Percentiles rank a stretch among this genome's conserved stretches.
These are phyloP conservation scores for Linum usitatissimum DNA, from an alignment of 345 rosid genomes.

Conservation along the genomic window DNA sequence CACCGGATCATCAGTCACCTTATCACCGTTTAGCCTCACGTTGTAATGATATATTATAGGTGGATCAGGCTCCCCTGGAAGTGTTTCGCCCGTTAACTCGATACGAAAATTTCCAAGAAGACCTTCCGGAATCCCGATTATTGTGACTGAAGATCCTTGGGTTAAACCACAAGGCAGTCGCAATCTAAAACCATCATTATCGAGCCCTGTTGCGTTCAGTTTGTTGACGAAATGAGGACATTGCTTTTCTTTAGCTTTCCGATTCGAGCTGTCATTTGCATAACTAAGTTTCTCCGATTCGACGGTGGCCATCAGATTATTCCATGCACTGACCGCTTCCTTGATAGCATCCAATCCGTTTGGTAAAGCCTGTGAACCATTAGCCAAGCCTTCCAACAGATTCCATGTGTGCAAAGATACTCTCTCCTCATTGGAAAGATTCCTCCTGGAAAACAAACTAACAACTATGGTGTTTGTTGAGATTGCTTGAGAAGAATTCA, in stretches of 20 bases:
- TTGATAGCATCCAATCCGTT: conserved; percentile 81
- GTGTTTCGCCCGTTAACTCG: conserved; percentile 84
- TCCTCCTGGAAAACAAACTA: conserved; percentile 46
- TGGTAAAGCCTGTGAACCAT: conserved; percentile 50
- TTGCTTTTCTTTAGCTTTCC: conserved; percentile 39
- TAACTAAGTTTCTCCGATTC: conserved; percentile 49
- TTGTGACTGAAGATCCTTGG: conserved; percentile 87
- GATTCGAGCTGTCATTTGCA: conserved; percentile 36
- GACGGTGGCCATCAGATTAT: conserved; percentile 55
- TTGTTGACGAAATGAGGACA: conserved; percentile 83
- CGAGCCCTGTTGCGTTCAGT: conserved; percentile 61
- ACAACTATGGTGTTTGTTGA: conserved; percentile 40
- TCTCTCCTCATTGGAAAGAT: conserved; percentile 54
- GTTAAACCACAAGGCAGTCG: conserved; percentile 85
- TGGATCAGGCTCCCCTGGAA: conserved; percentile 99
- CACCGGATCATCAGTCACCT: conserved; percentile 88
- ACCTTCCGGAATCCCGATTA: conserved; percentile 80
- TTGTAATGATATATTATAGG: conserved; percentile 88
- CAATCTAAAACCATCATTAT: conserved; percentile 36
- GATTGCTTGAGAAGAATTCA: conserved; percentile 46
- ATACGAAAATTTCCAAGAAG: conserved; percentile 81
- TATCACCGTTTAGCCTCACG: conserved; percentile 94
- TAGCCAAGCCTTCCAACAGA: conserved; percentile 45
- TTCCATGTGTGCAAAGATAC: conserved; percentile 70
- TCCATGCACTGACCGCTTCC: conserved; percentile 88